Percentiles rank a stretch among this genome's conserved stretches.
These are phyloP conservation scores for Ilyonectria destructans DNA, from an alignment of 2,329 filamentous ascomycete genomes.

Conservation along the genomic window DNA sequence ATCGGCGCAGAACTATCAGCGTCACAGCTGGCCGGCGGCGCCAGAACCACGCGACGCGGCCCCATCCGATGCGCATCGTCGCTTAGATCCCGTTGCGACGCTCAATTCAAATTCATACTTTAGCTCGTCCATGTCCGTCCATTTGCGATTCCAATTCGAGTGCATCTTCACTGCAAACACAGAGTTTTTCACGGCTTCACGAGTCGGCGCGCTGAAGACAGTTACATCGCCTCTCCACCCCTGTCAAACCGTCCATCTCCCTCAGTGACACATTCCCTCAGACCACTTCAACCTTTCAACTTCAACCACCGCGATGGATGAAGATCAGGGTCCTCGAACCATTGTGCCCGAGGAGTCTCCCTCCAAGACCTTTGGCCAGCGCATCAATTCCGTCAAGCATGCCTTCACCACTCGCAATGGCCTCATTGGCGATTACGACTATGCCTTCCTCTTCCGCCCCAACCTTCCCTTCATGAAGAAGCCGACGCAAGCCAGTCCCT, in stretches of 20 bases:
- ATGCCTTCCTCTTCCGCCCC: conserved; percentile 87
- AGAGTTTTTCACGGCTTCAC: not conserved
- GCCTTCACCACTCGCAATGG: conserved; percentile 76
- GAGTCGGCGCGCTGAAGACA: not conserved
- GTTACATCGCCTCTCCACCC: conserved; percentile 15
- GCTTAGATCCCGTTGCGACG: conserved; percentile 26
- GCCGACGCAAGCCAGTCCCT: conserved; percentile 71
- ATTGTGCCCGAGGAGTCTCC: conserved; percentile 61
- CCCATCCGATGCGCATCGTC: conserved; percentile 29
- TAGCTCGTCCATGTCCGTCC: conserved; percentile 23
- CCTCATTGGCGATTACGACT: conserved; percentile 89
- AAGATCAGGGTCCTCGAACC: conserved; percentile 68
- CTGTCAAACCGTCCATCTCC: conserved; percentile 6
- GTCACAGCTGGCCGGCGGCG: conserved; percentile 40
- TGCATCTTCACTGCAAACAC: conserved; percentile 12
- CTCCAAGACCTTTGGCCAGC: conserved; percentile 51
- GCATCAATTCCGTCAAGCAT: conserved; percentile 50
- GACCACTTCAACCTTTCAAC: conserved; percentile 23
- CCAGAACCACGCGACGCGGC: conserved; percentile 41
- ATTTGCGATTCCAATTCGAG: conserved; percentile 2
- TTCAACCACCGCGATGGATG: conserved; percentile 63
- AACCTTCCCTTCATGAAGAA: conserved; percentile 87
- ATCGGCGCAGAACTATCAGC: conserved; percentile 40
- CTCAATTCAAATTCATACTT: conserved; percentile 33
- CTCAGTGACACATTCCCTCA: conserved; percentile 17